phyloP scores from a whole-genome alignment of 148 eudicot species.

The Diospyros lotus region DNA sequence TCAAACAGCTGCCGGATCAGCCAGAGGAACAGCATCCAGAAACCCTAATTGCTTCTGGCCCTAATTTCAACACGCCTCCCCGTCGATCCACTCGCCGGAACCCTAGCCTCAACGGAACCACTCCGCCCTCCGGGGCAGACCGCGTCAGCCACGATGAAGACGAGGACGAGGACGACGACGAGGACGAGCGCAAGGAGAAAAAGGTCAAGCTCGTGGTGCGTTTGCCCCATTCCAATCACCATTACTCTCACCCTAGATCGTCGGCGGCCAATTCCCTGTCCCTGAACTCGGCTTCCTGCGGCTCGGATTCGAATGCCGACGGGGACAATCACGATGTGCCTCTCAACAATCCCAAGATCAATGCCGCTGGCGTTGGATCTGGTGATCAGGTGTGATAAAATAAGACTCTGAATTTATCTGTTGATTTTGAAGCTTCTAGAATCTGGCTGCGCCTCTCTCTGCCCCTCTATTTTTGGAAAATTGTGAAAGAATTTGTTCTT shows the following conservation, averaged over 20 bases:
- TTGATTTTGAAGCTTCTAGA: not conserved
- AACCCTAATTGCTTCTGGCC: constrained; percentile 16
- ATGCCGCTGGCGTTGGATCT: constrained; percentile 34
- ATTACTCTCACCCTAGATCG: not conserved
- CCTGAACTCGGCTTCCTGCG: constrained; percentile 18
- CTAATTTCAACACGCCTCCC: constrained; percentile 15
- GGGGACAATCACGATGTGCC: constrained; percentile 8
- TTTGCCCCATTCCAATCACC: constrained; percentile 35
- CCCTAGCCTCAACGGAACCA: constrained; percentile 30
- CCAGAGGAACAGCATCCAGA: constrained; percentile 10
- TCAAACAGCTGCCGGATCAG: constrained; percentile 20
- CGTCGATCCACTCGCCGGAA: constrained; percentile 45
- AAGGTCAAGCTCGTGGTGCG: constrained; percentile 62
- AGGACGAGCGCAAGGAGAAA: constrained; percentile 61
- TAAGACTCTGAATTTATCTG: not conserved
- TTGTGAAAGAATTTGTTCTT: constrained; percentile 1
- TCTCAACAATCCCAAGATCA: constrained; percentile 24
- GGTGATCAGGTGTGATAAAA: constrained; percentile 22
- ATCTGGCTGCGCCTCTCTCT: not conserved
- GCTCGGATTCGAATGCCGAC: constrained; percentile 22
- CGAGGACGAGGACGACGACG: constrained; percentile 29
- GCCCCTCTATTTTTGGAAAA: constrained; percentile 6
- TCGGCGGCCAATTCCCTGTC: constrained; percentile 17
- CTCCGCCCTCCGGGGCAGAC: constrained; percentile 16
- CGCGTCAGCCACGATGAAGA: not conserved